Evolutionary conservation across 441 rosid genomes (phyloP).

Genomic region (Manihot esculenta): DNA sequence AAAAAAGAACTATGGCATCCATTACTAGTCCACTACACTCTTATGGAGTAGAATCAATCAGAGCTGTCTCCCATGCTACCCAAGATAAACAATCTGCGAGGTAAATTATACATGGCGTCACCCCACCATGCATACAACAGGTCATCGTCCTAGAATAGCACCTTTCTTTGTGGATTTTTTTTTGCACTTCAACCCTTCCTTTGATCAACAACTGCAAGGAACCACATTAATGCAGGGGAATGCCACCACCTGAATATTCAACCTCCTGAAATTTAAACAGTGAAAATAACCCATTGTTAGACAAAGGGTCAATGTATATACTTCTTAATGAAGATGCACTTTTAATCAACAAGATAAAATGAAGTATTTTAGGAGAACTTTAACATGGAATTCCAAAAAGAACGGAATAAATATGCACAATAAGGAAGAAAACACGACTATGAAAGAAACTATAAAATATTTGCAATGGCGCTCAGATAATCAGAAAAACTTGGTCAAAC

Average conservation of each 20-base stretch:
- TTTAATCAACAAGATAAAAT: no score
- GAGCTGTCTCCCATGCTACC: constrained; percentile 1
- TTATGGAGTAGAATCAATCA: constrained; percentile 6
- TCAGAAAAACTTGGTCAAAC: no score
- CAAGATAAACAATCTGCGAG: constrained; percentile 1
- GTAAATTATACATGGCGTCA: background rate
- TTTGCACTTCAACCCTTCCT: background rate
- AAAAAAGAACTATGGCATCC: background rate
- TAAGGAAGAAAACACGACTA: no score
- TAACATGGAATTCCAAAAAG: no score
- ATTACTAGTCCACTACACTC: constrained; percentile 12
- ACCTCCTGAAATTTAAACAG: constrained; percentile 65
- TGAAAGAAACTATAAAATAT: no score
- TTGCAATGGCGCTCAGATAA: no score
- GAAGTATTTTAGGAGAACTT: no score
- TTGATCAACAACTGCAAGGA: background rate
- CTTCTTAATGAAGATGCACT: background rate
- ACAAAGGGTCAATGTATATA: background rate
- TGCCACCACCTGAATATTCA: constrained; percentile 88
- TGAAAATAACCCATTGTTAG: constrained; percentile 2
- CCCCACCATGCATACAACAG: background rate
- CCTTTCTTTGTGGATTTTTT: background rate
- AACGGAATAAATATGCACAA: no score
- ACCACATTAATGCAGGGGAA: constrained; percentile 35
- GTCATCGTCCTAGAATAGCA: background rate